Evolutionary conservation across 1,139 yeast species (phyloP), one percentile per base, ranked within the genome.

Genomic region (Debaryomycetaceae sp.): DNA sequence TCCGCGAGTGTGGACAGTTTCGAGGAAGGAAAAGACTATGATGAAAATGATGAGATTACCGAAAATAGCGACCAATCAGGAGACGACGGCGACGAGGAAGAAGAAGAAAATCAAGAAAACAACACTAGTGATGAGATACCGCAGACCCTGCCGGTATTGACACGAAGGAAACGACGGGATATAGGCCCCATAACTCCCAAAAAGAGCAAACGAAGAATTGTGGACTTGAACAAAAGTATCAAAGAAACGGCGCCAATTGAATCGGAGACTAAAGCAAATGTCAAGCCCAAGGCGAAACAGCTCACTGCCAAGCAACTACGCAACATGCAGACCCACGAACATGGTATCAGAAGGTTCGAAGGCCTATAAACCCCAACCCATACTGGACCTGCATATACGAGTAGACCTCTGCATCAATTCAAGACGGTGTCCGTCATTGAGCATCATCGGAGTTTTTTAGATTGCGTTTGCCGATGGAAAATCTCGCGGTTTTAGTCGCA

Each of bases 331-430:
- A 62, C 57, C 27, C 75, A 68, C 30, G 76, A 73, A 34, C 81
- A 77, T 37, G 87, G 90, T 1, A 79, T 80, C 31, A 61, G 70
- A 25, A 66, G 56, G 36, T 78, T 78, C 40, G 85, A 77, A n/a
- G 85, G 66, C 29, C 53, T 77, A 32, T 75, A 55, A 38, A 16
- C 10, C 7, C 14, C n/a, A n/a, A n/a, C n/a, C n/a, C n/a, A n/a
- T n/a, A n/a, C n/a, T n/a, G n/a, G n/a, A n/a, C n/a, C n/a, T n/a
- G n/a, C n/a, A n/a, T n/a, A n/a, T n/a, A n/a, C n/a, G n/a, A n/a
- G n/a, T n/a, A n/a, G n/a, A n/a, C n/a, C n/a, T n/a, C n/a, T n/a
- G n/a, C n/a, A n/a, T n/a, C n/a, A n/a, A n/a, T n/a, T n/a, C n/a
- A n/a, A n/a, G n/a, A n/a, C n/a, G n/a, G n/a, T n/a, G n/a, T n/a